Evolutionary conservation across 2,329 filamentous ascomycete genomes (phyloP).

Genomic region (Fusarium sp.): DNA sequence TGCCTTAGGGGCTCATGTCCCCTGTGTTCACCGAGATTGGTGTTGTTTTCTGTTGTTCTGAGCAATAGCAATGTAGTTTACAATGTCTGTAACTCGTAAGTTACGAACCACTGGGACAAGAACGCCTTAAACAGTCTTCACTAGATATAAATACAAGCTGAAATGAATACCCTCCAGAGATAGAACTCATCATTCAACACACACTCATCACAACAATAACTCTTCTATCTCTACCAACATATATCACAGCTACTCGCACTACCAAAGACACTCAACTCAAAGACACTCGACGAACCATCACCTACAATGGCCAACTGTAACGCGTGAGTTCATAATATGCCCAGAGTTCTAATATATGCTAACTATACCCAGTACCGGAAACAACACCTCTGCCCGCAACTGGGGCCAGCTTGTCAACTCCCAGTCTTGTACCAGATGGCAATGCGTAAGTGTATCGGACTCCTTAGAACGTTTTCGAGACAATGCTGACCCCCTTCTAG

Average conservation of each 20-base stretch:
- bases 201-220: background rate
- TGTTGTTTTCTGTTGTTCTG: background rate
- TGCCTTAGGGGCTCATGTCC: slow-evolving; percentile 5
- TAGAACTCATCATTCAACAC: background rate
- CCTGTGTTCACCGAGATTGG: slow-evolving; percentile 8
- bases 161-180: no score
- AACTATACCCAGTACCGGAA: slow-evolving; percentile 5
- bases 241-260: background rate
- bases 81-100: background rate
- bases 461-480: background rate
- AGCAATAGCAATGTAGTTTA: slow-evolving; percentile 13
- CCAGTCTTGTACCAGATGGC: background rate
- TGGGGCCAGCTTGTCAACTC: slow-evolving; percentile 14
- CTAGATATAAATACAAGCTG: no score
- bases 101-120: background rate
- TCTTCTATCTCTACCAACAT: background rate
- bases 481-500: background rate
- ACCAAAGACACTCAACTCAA: background rate
- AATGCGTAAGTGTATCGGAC: slow-evolving; percentile 11
- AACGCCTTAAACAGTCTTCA: background rate
- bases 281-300: background rate
- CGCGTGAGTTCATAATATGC: slow-evolving; percentile 8
- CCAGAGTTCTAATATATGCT: background rate
- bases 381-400: slow-evolving; percentile 7
- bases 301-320: slow-evolving; percentile 11